Evolutionary conservation across 805 yeast genomes (phyloP), one percentile per base, ranked within the genome.

Genomic region (Barnettozyma botsteinii): DNA sequence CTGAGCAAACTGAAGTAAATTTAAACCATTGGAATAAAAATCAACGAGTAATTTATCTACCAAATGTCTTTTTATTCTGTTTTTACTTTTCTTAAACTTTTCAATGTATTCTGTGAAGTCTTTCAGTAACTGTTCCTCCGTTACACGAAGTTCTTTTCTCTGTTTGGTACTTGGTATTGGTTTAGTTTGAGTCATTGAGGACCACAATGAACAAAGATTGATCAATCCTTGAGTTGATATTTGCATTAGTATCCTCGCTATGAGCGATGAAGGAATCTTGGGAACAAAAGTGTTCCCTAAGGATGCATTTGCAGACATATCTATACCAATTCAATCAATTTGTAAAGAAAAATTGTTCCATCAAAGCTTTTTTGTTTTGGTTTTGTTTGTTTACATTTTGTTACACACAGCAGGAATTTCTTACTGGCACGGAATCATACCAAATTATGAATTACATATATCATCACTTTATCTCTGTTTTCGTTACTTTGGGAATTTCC

Each of bases 1-100:
- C 44, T 82, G 87, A 0, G 93, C 80, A 30, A 79, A 53, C 53
- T 85, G 94, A 14, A 78, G 64, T 1, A 80, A 60, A 48, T 79
- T 81, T 31, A 81, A 55, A 0, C 87, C 87, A 6, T 59, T 50
- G 2, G 70, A 61, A 73, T 85, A 81, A 48, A 64, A 45, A 18
- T 55, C 59, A 9, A 53, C 48, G 1, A 55, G 29, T 14, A 55
- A 24, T 23, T 32, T 48, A 41, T 55, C 60, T n/a, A 53, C 42
- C 30, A 53, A 26, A 21, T 33, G 42, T 25, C 48, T 45, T 38
- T 51, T 55, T 15, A 33, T 40, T 11, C 12, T 35, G 12, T 25
- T 24, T 5, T 14, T 23, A 4, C 22, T 28, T 14, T 31, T 21
- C 18, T 39, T 46, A 20, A 40, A 43, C 1, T 25, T 22, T 4